Conservation (phyloP, 169 alveolate species). For the Babesia ovata region DNA sequence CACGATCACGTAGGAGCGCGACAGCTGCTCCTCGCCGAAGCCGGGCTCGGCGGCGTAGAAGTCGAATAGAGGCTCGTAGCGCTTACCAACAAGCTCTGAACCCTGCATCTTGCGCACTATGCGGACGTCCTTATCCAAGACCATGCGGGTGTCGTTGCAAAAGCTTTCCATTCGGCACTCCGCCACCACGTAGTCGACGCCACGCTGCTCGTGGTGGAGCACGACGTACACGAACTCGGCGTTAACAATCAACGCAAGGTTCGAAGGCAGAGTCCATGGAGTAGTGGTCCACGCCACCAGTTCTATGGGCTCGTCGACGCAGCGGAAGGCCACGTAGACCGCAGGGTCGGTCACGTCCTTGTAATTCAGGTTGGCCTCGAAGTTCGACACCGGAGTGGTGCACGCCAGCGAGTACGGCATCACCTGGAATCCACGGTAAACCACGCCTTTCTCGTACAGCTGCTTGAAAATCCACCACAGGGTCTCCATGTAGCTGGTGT, state of each 20-base stretch:
- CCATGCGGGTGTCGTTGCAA: conserved; percentile 66
- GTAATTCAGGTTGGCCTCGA: conserved; percentile 96
- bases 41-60: conserved; percentile 55
- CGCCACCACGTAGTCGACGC: conserved; percentile 84
- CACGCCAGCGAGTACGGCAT: conserved; percentile 99
- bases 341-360: conserved; percentile 96
- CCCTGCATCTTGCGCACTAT: conserved; percentile 84
- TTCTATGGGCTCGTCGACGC: conserved; percentile 68
- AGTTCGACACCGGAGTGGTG: conserved; percentile 96
- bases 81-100: conserved; percentile 82
- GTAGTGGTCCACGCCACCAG: conserved; percentile 99
- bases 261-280: conserved; percentile 99
- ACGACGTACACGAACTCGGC: conserved; percentile 90
- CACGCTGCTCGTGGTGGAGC: conserved; percentile 73
- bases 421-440: conserved; percentile 95
- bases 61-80: conserved; percentile 90
- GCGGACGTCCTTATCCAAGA: conserved; percentile 66
- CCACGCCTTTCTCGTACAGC: conserved; percentile 89
- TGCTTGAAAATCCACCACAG: conserved; percentile 94
- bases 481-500: conserved; percentile 95
- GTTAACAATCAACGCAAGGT: conserved; percentile 93
- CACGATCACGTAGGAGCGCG: conserved; percentile 75
- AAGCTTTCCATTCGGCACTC: conserved; percentile 85
- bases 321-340: conserved; percentile 89
- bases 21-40: conserved; percentile 74